Conservation (phyloP, 768 basidiomycete species). For the Udeniomyces megalosporus region DNA sequence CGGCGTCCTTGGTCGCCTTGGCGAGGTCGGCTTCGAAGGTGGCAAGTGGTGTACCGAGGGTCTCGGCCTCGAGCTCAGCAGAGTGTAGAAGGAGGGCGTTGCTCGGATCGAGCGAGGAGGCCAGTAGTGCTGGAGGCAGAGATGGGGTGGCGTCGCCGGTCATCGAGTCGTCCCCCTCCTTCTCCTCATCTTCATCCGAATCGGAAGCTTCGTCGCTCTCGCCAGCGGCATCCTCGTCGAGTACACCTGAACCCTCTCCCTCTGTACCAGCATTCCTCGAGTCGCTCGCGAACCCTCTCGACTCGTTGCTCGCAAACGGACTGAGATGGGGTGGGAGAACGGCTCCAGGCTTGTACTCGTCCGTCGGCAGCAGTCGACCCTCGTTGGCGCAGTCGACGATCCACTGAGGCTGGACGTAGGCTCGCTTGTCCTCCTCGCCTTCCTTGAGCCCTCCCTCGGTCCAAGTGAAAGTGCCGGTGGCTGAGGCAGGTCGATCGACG, state of each 20-base stretch:
- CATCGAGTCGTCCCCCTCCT: slow-evolving; percentile 20
- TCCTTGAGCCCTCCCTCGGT: slow-evolving; percentile 36
- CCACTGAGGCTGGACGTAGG: slow-evolving; percentile 95
- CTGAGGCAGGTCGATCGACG: slow-evolving; percentile 61
- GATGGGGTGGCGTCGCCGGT: slow-evolving; percentile 21
- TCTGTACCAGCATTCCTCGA: slow-evolving; percentile 13
- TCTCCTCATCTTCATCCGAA: slow-evolving; percentile 28
- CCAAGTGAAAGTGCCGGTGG: slow-evolving; percentile 21
- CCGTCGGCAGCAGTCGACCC: slow-evolving; percentile 60
- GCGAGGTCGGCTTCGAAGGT: slow-evolving; percentile 61
- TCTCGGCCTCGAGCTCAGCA: slow-evolving; percentile 85
- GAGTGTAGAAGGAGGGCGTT: slow-evolving; percentile 59
- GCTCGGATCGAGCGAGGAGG: slow-evolving; percentile 32
- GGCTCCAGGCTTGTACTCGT: slow-evolving; percentile 58
- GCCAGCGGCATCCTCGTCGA: slow-evolving; percentile 16
- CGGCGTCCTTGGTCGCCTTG: slow-evolving; percentile 33
- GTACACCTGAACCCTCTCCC: slow-evolving; percentile 23
- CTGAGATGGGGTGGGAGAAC: slow-evolving; percentile 85
- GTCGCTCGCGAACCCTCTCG: slow-evolving; percentile 9
- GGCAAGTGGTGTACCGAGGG: slow-evolving; percentile 61
- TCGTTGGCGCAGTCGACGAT: slow-evolving; percentile 88
- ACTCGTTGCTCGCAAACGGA: slow-evolving; percentile 68
- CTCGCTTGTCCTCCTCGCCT: slow-evolving; percentile 44
- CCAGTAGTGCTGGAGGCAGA: slow-evolving; percentile 30
- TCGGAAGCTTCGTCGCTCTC: slow-evolving; percentile 47